A percentile compares a stretch with the other conserved stretches of the same genome.
phyloP scores from a whole-genome alignment of 176 grass and related monocot species.

The Alopecurus myosuroides region DNA sequence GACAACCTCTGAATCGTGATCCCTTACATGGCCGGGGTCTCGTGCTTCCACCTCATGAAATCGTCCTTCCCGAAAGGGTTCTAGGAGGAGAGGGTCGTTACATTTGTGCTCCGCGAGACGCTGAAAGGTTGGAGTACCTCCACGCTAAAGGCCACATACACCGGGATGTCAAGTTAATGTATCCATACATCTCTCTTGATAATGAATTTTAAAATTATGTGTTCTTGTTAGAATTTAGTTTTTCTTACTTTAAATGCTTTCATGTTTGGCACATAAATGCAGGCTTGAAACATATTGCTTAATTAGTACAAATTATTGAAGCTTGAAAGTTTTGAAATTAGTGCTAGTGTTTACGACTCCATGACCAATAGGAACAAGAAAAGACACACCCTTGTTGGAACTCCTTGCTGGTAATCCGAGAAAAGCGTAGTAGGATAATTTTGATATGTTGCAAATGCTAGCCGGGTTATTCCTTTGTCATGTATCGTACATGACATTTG shows the following conservation, averaged over 20 bases:
- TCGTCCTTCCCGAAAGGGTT: constrained; percentile 73
- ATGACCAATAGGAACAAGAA: constrained; percentile 61
- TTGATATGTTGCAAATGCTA: neutral
- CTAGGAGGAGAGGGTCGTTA: constrained; percentile 58
- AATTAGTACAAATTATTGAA: constrained; percentile 70
- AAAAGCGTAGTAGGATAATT: neutral
- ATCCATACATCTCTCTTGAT: neutral
- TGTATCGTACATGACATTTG: neutral
- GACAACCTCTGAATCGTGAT: constrained; percentile 70
- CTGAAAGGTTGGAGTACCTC: constrained; percentile 68
- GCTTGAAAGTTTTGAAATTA: constrained; percentile 79
- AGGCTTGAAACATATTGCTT: constrained; percentile 91
- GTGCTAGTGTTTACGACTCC: constrained; percentile 82
- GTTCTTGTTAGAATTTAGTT: neutral
- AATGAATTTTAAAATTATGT: no score
- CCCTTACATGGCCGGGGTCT: constrained; percentile 95
- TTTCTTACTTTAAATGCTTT: neutral
- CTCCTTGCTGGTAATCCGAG: constrained; percentile 65
- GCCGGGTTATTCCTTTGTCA: neutral
- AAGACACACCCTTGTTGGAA: constrained; percentile 89
- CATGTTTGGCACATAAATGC: constrained; percentile 1
- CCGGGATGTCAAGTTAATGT: constrained; percentile 72
- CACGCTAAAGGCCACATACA: constrained; percentile 89
- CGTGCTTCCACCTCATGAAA: constrained; percentile 87
- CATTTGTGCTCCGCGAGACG: constrained; percentile 63